Base-by-base conservation (phyloP, 2,329 filamentous ascomycete species). In the Colletotrichum gigasporum region DNA sequence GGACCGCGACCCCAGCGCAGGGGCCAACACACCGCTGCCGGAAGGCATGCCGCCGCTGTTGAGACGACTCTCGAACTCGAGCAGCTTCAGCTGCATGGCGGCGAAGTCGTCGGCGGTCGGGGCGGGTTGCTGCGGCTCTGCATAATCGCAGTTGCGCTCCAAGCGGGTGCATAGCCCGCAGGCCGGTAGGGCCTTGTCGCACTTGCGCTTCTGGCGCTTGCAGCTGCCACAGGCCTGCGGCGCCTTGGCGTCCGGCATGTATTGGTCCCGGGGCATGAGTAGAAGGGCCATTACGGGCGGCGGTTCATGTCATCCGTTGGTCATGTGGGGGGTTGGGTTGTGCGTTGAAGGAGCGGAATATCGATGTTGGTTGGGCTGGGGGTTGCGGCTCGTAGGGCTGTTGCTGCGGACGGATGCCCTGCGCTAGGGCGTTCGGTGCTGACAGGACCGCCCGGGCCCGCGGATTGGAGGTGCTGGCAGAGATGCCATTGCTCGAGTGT, bases 141-240 rank as follows among this genome's bases (percentile, higher is more conserved):
- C 74, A 67, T 81, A 82, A 65, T 82, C 80, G 71, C 80, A 82
- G 20, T 65, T 61, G 11, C 79, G 74, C 32, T 73, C 72, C 74
- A 81, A 78, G 10, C 81, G 75, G 18, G 69, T 68, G 70, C 84
- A 86, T 4, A 85, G 75, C 2, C 76, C 72, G 69, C 84, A 86
- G 14, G 73, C 70, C 12, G 84, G 84, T 2, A 85, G 67, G 4
- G 67, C 69, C 72, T 85, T 86, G 76, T 83, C 80, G 69, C 84
- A 86, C 75, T 79, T 82, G 42, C 83, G 75, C 73, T 86, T 86
- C 70, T 85, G 80, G 65, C 42, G 30, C 24, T 61, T 65, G 28
- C 62, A 65, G 24, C 32, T 61, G 8, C 50, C 57, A 16, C 62
- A 65, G 12, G 62, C 62, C 3, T 60, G 55, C 28, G 61, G 42